Conservation (phyloP, 1,284 basidiomycete genomes). For the Xerocomus minutiporus region DNA sequence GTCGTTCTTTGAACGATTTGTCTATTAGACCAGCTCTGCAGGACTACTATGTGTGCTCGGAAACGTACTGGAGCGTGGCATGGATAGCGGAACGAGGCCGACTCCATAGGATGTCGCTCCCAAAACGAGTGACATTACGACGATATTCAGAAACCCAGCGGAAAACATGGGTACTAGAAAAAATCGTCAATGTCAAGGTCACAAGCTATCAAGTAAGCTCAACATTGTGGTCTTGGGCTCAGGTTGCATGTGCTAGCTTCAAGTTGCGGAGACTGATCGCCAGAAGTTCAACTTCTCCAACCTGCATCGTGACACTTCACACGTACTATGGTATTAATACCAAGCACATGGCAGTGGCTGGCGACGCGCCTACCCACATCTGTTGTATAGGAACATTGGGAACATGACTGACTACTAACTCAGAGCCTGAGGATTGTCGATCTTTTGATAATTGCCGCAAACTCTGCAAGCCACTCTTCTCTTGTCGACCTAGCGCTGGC, state of each 20-base stretch:
- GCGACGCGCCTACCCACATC: too few species aligned
- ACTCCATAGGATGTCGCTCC: slow-evolving; percentile 67
- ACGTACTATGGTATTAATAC: too few species aligned
- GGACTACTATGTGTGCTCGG: neutral
- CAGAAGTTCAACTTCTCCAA: neutral
- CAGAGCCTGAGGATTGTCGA: too few species aligned
- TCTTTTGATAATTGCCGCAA: too few species aligned
- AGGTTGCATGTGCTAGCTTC: neutral
- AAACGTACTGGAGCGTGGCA: slow-evolving; percentile 70
- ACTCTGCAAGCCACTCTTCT: too few species aligned
- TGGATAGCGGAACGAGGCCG: slow-evolving; percentile 71
- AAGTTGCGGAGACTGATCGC: neutral
- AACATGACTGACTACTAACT: too few species aligned
- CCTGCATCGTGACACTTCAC: too few species aligned
- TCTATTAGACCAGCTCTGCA: slow-evolving; percentile 10
- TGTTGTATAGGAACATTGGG: too few species aligned
- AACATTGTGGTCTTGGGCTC: neutral
- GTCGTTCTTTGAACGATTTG: slow-evolving; percentile 42
- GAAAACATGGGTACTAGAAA: slow-evolving; percentile 18
- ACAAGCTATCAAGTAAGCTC: neutral
- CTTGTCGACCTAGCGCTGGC: too few species aligned
- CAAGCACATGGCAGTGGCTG: too few species aligned
- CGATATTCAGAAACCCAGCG: slow-evolving; percentile 35
- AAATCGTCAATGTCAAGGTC: neutral
- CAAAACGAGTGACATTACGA: slow-evolving; percentile 65